Base-by-base conservation (phyloP, 768 basidiomycete genomes). In the Clavulina sp. region DNA sequence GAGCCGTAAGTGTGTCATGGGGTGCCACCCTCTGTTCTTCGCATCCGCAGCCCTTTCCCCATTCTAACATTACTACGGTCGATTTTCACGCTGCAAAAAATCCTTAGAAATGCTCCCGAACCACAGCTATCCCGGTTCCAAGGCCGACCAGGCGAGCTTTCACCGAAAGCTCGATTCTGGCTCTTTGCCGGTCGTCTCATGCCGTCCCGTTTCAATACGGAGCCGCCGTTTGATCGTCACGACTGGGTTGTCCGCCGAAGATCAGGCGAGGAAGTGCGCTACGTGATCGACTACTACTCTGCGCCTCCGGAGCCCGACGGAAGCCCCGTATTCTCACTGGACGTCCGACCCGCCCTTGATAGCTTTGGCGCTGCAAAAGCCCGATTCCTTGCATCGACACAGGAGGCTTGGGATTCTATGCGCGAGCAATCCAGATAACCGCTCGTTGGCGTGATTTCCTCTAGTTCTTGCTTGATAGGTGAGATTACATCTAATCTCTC, bases 201-300 rank as follows among this genome's bases (percentile, higher is more conserved):
- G 53, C 95, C 95, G 1, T 78, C 81, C 2, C 74, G 76, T 44
- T 97, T 95, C 75, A 89, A 80, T 66, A 71, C 78, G 38, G 84
- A 89, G 61, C 85, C 88, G 3, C 95, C 93, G 0, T 97, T 99
- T 62, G 95, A 99, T 62, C 80, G 95, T 5, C 95, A 99, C 63
- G 95, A 99, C 68, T 99, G 95, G 95, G 67, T 95, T 49, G 74
- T 99, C 50, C 82, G 82, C 29, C 80, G 93, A 49, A 69, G 70
- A 36, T 80, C 81, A 1, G 80, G 84, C 18, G 76, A 84, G 58
- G 83, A 88, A 65, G 81, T 88, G 49, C 83, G 87, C 62, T 93
- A 99, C 65, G 84, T 99, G 44, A 97, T 99, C 59, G 95, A 99
- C 69, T 99, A 99, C 67, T 97, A 97, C 66, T 84, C 86, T 44